These are phyloP conservation scores for Dactylonectria estremocensis DNA, from an alignment of 2,329 filamentous ascomycete genomes.

Conservation along the genomic window DNA sequence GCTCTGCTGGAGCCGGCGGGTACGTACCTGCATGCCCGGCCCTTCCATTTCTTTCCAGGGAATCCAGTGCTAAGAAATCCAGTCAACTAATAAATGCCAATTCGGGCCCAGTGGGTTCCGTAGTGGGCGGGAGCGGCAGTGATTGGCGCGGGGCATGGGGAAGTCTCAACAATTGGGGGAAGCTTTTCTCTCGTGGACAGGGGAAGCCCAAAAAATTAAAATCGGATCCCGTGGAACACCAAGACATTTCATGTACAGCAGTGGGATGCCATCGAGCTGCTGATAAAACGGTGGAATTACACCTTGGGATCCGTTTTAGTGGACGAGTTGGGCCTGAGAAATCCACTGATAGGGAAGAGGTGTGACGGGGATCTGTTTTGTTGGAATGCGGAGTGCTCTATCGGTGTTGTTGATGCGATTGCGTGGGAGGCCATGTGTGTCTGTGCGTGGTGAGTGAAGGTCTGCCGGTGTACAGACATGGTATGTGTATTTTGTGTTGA, in stretches of 20 bases:
- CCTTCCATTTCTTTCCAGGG: slow-evolving; percentile 22
- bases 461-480: not conserved
- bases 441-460: not conserved
- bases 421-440: not conserved
- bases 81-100: slow-evolving; percentile 1
- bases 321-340: not conserved
- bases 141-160: slow-evolving; percentile 39
- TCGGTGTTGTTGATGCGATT: not conserved
- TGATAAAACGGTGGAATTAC: slow-evolving; percentile 2
- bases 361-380: not conserved
- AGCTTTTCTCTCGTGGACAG: slow-evolving; percentile 12
- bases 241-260: not conserved
- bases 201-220: not conserved
- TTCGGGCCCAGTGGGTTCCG: slow-evolving; percentile 20
- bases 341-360: not conserved
- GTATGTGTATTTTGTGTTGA: slow-evolving; percentile 27
- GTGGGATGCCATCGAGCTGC: not conserved
- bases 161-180: slow-evolving; percentile 53
- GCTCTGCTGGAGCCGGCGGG: slow-evolving; percentile 33
- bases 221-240: not conserved
- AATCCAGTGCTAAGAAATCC: not conserved
- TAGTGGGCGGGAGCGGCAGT: slow-evolving; percentile 23
- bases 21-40: slow-evolving; percentile 11
- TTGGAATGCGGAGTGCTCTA: not conserved
- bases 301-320: not conserved